phyloP scores from a whole-genome alignment of 2,329 filamentous ascomycete species.

The Aspergillus viridinutans region DNA sequence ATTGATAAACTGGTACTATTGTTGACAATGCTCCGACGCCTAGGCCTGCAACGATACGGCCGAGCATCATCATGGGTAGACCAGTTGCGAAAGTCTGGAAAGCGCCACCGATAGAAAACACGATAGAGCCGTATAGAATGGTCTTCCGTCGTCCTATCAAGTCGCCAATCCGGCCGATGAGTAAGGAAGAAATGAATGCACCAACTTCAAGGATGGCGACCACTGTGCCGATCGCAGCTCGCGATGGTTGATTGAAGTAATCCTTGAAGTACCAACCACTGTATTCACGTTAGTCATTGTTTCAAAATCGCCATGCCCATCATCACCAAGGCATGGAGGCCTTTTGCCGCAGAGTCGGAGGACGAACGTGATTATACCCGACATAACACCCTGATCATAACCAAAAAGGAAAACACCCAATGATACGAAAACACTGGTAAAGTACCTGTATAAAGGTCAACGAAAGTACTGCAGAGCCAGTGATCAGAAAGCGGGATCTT shows the following conservation, averaged over 20 bases:
- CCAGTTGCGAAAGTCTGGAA: constrained; percentile 76
- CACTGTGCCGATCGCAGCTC: constrained; percentile 90
- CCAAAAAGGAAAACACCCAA: constrained; percentile 63
- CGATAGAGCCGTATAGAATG: constrained; percentile 86
- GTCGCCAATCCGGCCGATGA: constrained; percentile 85
- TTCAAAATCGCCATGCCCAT: background rate
- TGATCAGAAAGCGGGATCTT: constrained; percentile 13
- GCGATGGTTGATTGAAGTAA: constrained; percentile 86
- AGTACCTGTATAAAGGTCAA: constrained; percentile 61
- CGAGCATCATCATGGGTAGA: constrained; percentile 84
- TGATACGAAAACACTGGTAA: constrained; percentile 76
- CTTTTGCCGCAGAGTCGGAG: constrained; percentile 1
- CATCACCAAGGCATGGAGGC: background rate
- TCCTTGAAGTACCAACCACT: constrained; percentile 85
- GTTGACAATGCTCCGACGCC: constrained; percentile 86
- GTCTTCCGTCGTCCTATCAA: constrained; percentile 84
- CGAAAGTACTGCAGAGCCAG: background rate
- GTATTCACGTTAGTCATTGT: constrained; percentile 11
- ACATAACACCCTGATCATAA: constrained; percentile 64
- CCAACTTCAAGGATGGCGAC: constrained; percentile 95
- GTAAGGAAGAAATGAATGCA: constrained; percentile 81
- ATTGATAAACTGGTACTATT: constrained; percentile 90
- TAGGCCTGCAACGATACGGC: constrained; percentile 77
- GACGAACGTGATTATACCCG: constrained; percentile 63
- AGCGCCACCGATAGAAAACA: constrained; percentile 80